Evolutionary conservation across 257 asterid genomes (phyloP).

Genomic region (Lycium ferocissimum): DNA sequence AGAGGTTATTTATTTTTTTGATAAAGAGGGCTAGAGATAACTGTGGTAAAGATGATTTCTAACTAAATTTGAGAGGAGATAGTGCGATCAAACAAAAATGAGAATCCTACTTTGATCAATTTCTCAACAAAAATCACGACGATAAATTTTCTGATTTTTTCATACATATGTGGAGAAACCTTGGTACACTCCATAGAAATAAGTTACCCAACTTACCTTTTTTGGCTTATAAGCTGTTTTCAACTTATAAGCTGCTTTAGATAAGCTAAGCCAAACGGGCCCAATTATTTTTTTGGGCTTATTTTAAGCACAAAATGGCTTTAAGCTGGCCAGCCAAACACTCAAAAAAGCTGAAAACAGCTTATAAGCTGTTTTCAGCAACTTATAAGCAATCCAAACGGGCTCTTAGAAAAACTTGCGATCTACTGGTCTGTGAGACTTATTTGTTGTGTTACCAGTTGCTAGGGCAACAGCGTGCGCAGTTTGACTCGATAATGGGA

Average conservation of each 20-base stretch:
- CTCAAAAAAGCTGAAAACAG: too few species aligned
- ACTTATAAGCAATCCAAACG: too few species aligned
- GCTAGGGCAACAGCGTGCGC: background rate
- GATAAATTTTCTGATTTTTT: background rate
- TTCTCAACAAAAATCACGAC: background rate
- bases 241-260: too few species aligned
- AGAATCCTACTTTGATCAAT: background rate
- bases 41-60: background rate
- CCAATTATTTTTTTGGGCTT: too few species aligned
- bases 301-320: too few species aligned
- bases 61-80: background rate
- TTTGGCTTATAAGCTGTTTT: too few species aligned
- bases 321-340: too few species aligned
- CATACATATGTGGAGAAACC: constrained; percentile 16
- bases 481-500: background rate
- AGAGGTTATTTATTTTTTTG: too few species aligned
- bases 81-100: background rate
- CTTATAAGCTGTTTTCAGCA: too few species aligned
- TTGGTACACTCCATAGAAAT: background rate
- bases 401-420: background rate
- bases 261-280: too few species aligned
- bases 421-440: background rate
- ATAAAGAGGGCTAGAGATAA: too few species aligned
- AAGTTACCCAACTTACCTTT: too few species aligned
- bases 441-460: constrained; percentile 1